These are phyloP conservation scores for Colletotrichum tropicale DNA, from an alignment of 2,329 filamentous ascomycete species.

Conservation along the genomic window DNA sequence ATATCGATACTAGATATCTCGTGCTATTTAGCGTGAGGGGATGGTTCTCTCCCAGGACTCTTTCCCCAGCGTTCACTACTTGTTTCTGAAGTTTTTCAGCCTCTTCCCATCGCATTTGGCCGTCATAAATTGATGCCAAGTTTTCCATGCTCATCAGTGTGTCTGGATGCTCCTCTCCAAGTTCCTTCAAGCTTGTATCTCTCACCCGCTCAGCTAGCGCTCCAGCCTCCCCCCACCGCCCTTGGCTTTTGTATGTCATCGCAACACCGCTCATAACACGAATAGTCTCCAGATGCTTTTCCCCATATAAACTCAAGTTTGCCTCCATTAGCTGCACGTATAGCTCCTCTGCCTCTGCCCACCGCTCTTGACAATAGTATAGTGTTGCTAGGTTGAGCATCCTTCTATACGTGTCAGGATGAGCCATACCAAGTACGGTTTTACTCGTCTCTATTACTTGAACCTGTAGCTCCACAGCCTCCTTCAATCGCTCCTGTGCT, in stretches of 20 bases:
- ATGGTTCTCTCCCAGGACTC: neutral
- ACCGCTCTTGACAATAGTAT: neutral
- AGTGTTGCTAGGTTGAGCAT: neutral
- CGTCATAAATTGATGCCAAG: accelerated
- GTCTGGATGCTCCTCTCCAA: neutral
- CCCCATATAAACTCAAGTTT: neutral
- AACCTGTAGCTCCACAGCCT: neutral
- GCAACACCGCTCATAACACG: accelerated
- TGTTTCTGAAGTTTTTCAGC: neutral
- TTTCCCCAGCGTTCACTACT: accelerated
- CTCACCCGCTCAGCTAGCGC: neutral
- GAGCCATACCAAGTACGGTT: neutral
- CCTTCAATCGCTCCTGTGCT: accelerated
- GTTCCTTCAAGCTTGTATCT: neutral
- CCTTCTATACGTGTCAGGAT: neutral
- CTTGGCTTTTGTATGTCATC: accelerated
- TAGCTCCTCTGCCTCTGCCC: constrained; percentile 1
- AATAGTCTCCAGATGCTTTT: neutral
- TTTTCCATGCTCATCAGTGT: accelerated
- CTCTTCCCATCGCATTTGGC: neutral
- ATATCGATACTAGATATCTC: accelerated
- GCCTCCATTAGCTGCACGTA: neutral
- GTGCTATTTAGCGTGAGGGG: accelerated
- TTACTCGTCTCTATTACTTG: neutral
- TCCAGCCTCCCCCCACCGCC: neutral